Base-by-base conservation (phyloP, 345 rosid genomes). In the Dimocarpus longan region DNA sequence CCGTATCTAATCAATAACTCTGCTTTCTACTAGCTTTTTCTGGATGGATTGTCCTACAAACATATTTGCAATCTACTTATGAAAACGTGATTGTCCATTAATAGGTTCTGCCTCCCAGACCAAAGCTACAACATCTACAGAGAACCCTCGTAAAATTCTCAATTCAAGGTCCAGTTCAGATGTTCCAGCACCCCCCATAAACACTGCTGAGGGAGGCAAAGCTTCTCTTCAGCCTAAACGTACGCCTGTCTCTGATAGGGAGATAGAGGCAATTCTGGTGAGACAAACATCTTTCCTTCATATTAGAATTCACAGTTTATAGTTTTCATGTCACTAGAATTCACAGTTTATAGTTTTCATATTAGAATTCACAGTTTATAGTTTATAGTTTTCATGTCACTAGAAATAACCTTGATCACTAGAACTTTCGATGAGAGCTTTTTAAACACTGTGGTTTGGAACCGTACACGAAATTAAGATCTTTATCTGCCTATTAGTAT, bases 191-290 rank as follows among this genome's bases (percentile, higher is more conserved):
- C 78, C 91, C 22, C 91, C 91, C 1, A 80, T 73, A 32, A 83
- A 91, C 83, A 78, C 77, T 73, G 91, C 89, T 39, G 87, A 79
- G 65, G 95, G 95, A 76, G 97, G 95, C 64, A 85, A 87, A 81
- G 97, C 97, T 84, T 90, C 97, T 39, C 93, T 93, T 70, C 93
- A 93, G 91, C 93, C 97, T 4, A 87, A 86, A 74, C 95, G 97
- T 6, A 93, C 93, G 4, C 95, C 95, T 39, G 91, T 93, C 76
- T 79, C 93, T 1, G 90, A 89, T 62, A 87, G 81, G 76, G 95
- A 93, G 84, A 93, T 90, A 28, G 95, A 93, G 74, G 89, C 95
- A 54, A 82, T 91, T 76, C 81, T 85, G 91, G 97, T 91, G 62
- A 81, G 83, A 54, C 28, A 52, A 22, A 68, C 2, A 40, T 40